These are phyloP conservation scores for Thymus mandschuricus DNA, from an alignment of 257 asterid species.

Conservation along the genomic window DNA sequence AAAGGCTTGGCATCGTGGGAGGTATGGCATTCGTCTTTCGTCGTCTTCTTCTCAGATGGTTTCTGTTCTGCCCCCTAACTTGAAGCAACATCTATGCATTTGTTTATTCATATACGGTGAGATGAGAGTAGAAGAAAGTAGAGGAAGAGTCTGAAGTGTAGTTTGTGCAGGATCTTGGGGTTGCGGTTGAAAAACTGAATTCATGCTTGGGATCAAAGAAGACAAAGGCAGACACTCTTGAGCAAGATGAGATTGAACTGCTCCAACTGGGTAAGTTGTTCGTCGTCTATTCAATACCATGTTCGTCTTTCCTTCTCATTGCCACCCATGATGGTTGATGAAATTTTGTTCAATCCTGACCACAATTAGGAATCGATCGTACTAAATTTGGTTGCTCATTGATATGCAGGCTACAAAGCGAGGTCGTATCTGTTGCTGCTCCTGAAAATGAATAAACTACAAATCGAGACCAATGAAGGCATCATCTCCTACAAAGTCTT, in stretches of 20 bases:
- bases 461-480: conserved; percentile 67
- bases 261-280: conserved; percentile 62
- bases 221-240: conserved; percentile 43
- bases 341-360: too few relatives aligned
- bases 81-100: conserved; percentile 4
- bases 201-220: conserved; percentile 49
- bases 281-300: background rate
- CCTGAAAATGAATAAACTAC: conserved; percentile 57
- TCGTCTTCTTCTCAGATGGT: background rate
- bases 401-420: conserved; percentile 71
- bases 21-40: conserved; percentile 48
- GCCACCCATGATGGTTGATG: too few relatives aligned
- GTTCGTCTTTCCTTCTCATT: too few relatives aligned
- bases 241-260: conserved; percentile 67
- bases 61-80: conserved; percentile 1
- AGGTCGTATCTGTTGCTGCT: conserved; percentile 77
- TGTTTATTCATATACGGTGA: background rate
- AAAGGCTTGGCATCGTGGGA: conserved; percentile 80
- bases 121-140: background rate
- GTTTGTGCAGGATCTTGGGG: conserved; percentile 63
- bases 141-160: conserved; percentile 14
- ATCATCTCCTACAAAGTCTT: conserved; percentile 60
- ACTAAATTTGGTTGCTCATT: background rate
- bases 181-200: conserved; percentile 73
- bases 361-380: background rate